Evolutionary conservation across 129 eudicot genomes (phyloP), one percentile per base, ranked within the genome.

Genomic region (Centrapalus pauciflorus): DNA sequence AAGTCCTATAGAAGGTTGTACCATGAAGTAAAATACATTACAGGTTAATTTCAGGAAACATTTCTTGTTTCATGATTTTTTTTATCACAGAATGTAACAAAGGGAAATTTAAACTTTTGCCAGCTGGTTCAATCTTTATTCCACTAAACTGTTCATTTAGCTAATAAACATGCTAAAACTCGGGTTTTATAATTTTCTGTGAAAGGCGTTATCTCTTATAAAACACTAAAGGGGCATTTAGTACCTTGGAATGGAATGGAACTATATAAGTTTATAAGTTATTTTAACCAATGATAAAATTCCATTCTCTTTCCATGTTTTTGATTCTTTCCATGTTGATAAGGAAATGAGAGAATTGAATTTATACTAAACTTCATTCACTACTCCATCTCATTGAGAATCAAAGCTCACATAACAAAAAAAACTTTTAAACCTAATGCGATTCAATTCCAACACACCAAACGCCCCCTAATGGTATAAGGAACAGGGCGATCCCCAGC

Each of bases 151-250:
- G 4, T 57, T 17, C 7, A 8, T 45, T 45, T 45, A 45, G 17
- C 52, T 16, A 23, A 10, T 45, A 45, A 45, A 16, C 17, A 16
- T 45, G 23, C 52, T 45, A 23, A 45, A 45, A 16, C 11, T 1
- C 20, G 12, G 11, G 28, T 43, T 28, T 13, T 49, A 51, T 20
- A 7, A 60, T 11, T 50, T 19, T 8, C 49, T 5, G 29, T 20
- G 45, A 66, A 45, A 49, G 40, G 60, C 30, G 5, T 66, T 29
- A 46, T 48, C 48, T 21, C 23, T 66, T 48, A 16, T 66, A 32
- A 49, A 17, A 66, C 14, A 11, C 6, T 48, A n/a, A n/a, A n/a
- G n/a, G n/a, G n/a, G n/a, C n/a, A n/a, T n/a, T n/a, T n/a, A n/a
- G n/a, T n/a, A n/a, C n/a, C n/a, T n/a, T n/a, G n/a, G n/a, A n/a